phyloP scores from a whole-genome alignment of 768 basidiomycete species.

The Kwoniella sp. region DNA sequence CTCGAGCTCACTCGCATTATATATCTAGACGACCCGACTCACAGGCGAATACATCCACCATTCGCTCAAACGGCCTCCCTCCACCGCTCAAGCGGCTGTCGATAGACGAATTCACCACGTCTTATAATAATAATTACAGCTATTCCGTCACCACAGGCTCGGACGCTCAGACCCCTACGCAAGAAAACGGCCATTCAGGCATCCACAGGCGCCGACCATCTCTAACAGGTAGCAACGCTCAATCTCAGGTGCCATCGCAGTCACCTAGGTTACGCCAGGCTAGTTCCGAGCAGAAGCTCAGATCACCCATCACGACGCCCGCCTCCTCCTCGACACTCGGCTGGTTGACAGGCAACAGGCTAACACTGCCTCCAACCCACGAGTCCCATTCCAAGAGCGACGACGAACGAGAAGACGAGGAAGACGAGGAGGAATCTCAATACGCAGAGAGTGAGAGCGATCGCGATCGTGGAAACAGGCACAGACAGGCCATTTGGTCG shows the following conservation, averaged over 20 bases:
- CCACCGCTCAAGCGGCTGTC: slow-evolving; percentile 23
- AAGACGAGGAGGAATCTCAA: not conserved
- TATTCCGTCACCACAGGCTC: slow-evolving; percentile 13
- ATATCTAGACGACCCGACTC: not conserved
- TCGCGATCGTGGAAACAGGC: not conserved
- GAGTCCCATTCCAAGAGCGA: slow-evolving; percentile 21
- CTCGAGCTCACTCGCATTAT: not conserved
- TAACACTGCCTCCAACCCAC: slow-evolving; percentile 14
- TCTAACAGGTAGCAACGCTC: not conserved
- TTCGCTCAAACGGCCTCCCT: not conserved
- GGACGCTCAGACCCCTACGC: slow-evolving; percentile 20
- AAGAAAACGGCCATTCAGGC: slow-evolving; percentile 13
- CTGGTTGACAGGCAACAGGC: slow-evolving; percentile 18
- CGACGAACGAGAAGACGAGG: slow-evolving; percentile 31
- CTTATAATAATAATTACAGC: slow-evolving; percentile 2
- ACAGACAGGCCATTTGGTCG: not conserved
- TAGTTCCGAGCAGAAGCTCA: slow-evolving; percentile 7
- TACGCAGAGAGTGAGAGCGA: slow-evolving; percentile 1
- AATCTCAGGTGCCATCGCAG: not conserved
- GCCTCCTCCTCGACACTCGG: slow-evolving; percentile 13
- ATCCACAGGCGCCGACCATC: slow-evolving; percentile 15
- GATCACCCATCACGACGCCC: slow-evolving; percentile 5
- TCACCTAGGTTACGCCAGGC: slow-evolving; percentile 15
- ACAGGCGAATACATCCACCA: not conserved
- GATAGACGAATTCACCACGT: slow-evolving; percentile 6